Percentiles rank a stretch among this genome's conserved stretches.
phyloP scores from a whole-genome alignment of 495 filamentous ascomycete species.

The Baudoinia panamericana region DNA sequence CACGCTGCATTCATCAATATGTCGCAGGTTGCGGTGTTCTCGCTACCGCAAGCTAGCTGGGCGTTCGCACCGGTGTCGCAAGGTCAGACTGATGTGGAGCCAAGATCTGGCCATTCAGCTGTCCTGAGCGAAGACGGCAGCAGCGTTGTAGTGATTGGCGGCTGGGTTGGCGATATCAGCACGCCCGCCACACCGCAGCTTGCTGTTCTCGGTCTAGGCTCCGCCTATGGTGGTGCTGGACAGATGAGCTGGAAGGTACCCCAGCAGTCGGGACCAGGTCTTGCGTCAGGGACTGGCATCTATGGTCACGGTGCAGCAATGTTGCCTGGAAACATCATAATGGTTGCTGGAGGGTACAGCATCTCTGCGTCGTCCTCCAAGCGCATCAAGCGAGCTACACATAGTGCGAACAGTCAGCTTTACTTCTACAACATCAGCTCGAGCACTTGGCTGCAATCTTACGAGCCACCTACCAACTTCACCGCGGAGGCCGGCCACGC shows the following conservation, averaged over 20 bases:
- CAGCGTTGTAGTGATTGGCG: slow-evolving; percentile 64
- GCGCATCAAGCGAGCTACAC: slow-evolving; percentile 23
- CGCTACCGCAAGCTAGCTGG: slow-evolving; percentile 75
- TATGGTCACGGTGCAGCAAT: slow-evolving; percentile 78
- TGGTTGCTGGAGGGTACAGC: slow-evolving; percentile 69
- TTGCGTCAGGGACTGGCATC: slow-evolving; percentile 44
- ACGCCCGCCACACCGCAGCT: slow-evolving; percentile 69
- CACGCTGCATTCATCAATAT: slow-evolving; percentile 78
- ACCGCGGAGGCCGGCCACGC: not conserved
- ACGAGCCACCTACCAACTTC: slow-evolving; percentile 37
- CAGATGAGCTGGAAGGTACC: slow-evolving; percentile 69
- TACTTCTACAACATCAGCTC: slow-evolving; percentile 73
- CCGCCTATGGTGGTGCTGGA: slow-evolving; percentile 48
- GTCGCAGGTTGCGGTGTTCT: slow-evolving; percentile 79
- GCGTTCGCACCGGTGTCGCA: slow-evolving; percentile 53
- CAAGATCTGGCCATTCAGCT: slow-evolving; percentile 75
- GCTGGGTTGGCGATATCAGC: slow-evolving; percentile 74
- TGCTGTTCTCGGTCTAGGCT: slow-evolving; percentile 57
- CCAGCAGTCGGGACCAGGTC: slow-evolving; percentile 27
- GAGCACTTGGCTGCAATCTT: slow-evolving; percentile 53
- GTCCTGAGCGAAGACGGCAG: slow-evolving; percentile 64
- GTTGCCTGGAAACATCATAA: slow-evolving; percentile 78
- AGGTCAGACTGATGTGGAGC: slow-evolving; percentile 40
- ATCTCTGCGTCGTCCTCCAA: slow-evolving; percentile 43
- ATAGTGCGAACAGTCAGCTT: slow-evolving; percentile 32